Evolutionary conservation across 345 rosid species (phyloP).

Genomic region (Gossypium arboreum): DNA sequence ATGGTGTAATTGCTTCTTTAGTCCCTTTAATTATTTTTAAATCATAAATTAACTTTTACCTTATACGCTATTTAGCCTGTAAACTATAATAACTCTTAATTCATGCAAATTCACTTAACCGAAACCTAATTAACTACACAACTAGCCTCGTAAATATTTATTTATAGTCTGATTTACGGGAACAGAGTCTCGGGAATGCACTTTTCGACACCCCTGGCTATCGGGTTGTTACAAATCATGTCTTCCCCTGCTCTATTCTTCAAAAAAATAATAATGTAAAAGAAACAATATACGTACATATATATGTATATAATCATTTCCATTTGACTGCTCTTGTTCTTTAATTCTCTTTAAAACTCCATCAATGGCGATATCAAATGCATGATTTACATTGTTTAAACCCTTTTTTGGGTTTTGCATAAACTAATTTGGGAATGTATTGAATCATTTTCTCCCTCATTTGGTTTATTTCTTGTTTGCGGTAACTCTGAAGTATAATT

Average conservation of each 20-base stretch:
- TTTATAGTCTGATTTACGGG: too few relatives aligned
- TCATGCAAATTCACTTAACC: too few relatives aligned
- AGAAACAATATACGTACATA: background rate
- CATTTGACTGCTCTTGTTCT: constrained; percentile 70
- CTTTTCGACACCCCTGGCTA: too few relatives aligned
- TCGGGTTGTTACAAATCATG: background rate
- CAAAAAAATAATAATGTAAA: background rate
- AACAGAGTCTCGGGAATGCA: too few relatives aligned
- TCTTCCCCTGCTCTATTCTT: background rate
- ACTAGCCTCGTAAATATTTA: too few relatives aligned
- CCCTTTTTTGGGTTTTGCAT: constrained; percentile 59
- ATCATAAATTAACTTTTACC: too few relatives aligned
- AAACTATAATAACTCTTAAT: too few relatives aligned
- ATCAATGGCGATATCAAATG: constrained; percentile 83
- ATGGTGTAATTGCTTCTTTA: too few relatives aligned
- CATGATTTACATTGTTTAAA: constrained; percentile 61
- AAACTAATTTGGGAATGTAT: constrained; percentile 62
- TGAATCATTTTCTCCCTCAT: constrained; percentile 82
- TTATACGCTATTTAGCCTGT: too few relatives aligned
- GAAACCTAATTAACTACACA: too few relatives aligned
- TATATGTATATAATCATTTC: constrained; percentile 26
- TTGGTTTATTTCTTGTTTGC: constrained; percentile 52
- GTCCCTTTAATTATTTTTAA: too few relatives aligned
- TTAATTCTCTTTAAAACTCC: constrained; percentile 72
- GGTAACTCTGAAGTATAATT: constrained; percentile 54